Evolutionary conservation across 352 stramenopile genomes (phyloP).

Genomic region (Phytophthora idaei): DNA sequence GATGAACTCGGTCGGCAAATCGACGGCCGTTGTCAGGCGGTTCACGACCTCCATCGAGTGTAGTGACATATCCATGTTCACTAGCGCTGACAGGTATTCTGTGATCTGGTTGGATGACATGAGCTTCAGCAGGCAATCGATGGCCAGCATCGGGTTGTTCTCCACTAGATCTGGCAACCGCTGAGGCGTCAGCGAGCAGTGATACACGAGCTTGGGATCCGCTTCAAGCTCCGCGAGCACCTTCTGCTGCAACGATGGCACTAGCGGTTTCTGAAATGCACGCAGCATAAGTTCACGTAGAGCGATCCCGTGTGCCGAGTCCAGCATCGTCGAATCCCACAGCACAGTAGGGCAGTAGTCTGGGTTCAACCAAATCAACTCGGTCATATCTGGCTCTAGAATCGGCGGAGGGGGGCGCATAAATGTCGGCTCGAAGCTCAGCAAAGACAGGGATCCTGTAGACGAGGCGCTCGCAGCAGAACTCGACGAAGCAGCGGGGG

Average conservation of each 20-base stretch:
- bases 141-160: slow-evolving; percentile 98
- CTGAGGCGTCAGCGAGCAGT: slow-evolving; percentile 92
- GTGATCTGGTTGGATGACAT: slow-evolving; percentile 93
- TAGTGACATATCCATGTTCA: slow-evolving; percentile 99
- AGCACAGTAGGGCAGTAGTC: slow-evolving; percentile 91
- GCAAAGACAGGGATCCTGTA: slow-evolving; percentile 68
- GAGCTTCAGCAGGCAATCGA: slow-evolving; percentile 94
- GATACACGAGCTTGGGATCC: slow-evolving; percentile 91
- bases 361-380: slow-evolving; percentile 93
- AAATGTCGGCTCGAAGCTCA: slow-evolving; percentile 90
- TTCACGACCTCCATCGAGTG: slow-evolving; percentile 99
- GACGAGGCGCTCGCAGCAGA: slow-evolving; percentile 34
- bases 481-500: slow-evolving; percentile 26
- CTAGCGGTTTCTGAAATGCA: slow-evolving; percentile 89
- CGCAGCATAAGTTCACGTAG: slow-evolving; percentile 91
- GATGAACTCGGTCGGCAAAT: slow-evolving; percentile 97
- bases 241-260: slow-evolving; percentile 90
- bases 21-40: slow-evolving; percentile 90
- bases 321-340: slow-evolving; percentile 91
- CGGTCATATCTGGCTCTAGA: slow-evolving; percentile 86
- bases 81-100: slow-evolving; percentile 96
- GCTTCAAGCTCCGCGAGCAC: slow-evolving; percentile 89
- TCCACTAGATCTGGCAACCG: slow-evolving; percentile 97
- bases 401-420: slow-evolving; percentile 87
- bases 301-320: slow-evolving; percentile 85